Percentiles rank a stretch among this genome's conserved stretches.
These are phyloP conservation scores for Heritiera littoralis DNA, from an alignment of 345 rosid species.

Conservation along the genomic window DNA sequence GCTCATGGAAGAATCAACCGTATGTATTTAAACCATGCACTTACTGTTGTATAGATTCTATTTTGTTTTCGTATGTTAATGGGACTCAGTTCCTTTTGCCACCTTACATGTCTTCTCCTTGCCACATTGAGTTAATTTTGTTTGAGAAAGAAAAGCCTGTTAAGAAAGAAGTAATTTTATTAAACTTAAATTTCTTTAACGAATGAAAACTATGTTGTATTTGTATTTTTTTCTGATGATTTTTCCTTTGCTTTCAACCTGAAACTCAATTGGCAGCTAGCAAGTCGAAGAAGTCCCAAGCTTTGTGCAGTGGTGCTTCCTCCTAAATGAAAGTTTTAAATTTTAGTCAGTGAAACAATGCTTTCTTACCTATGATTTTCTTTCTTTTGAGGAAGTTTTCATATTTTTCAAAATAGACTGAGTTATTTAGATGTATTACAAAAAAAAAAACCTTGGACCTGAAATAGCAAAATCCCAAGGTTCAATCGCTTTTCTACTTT, in stretches of 20 bases:
- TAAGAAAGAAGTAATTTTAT: slow-evolving; percentile 68
- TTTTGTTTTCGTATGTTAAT: too few species aligned
- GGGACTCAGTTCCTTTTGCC: too few species aligned
- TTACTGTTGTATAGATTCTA: too few species aligned
- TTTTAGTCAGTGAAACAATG: neutral
- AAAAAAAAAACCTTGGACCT: too few species aligned
- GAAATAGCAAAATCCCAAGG: too few species aligned
- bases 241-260: slow-evolving; percentile 48
- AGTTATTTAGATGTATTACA: neutral
- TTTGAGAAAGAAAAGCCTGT: slow-evolving; percentile 35
- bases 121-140: too few species aligned
- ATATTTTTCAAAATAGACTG: slow-evolving; percentile 25
- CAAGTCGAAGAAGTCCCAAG: slow-evolving; percentile 64
- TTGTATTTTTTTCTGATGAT: neutral
- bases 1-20: slow-evolving; percentile 25
- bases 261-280: slow-evolving; percentile 80
- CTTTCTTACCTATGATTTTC: neutral
- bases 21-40: too few species aligned
- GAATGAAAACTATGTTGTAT: neutral
- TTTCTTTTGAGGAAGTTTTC: slow-evolving; percentile 20
- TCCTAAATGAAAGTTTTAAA: slow-evolving; percentile 5
- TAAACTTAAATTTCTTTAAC: neutral
- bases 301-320: slow-evolving; percentile 40
- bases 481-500: too few species aligned
- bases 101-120: too few species aligned